phyloP scores from a whole-genome alignment of 495 filamentous ascomycete genomes.

The Hypoxylon perforatum region DNA sequence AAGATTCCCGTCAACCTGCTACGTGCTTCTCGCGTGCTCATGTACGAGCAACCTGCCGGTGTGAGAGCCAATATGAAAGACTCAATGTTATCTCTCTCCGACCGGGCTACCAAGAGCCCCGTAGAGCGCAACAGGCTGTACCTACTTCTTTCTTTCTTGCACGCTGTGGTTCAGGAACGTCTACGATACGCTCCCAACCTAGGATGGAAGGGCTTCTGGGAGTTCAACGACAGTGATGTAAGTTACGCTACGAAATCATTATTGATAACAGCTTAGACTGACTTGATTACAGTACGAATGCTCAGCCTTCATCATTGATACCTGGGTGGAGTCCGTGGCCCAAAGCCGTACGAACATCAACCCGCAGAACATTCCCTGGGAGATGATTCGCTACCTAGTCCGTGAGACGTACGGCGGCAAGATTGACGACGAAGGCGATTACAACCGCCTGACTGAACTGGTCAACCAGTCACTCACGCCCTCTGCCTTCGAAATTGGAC shows the following conservation, averaged over 20 bases:
- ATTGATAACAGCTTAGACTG: slow-evolving; percentile 31
- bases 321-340: slow-evolving; percentile 87
- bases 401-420: slow-evolving; percentile 97
- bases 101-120: slow-evolving; percentile 81
- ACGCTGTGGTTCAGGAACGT: slow-evolving; percentile 95
- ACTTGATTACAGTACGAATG: slow-evolving; percentile 84
- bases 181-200: slow-evolving; percentile 94
- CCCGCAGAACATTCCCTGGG: slow-evolving; percentile 94
- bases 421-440: slow-evolving; percentile 93
- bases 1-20: slow-evolving; percentile 98
- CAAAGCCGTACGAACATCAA: slow-evolving; percentile 89
- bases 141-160: slow-evolving; percentile 90
- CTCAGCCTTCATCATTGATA: slow-evolving; percentile 93
- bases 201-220: slow-evolving; percentile 99
- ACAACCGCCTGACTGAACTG: slow-evolving; percentile 72
- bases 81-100: slow-evolving; percentile 83
- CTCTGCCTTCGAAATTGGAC: slow-evolving; percentile 87
- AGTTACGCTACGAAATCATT: slow-evolving; percentile 53
- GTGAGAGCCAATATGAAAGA: slow-evolving; percentile 99
- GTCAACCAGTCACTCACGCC: slow-evolving; percentile 84
- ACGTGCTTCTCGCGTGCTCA: slow-evolving; percentile 90
- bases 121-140: slow-evolving; percentile 94
- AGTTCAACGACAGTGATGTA: slow-evolving; percentile 99
- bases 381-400: slow-evolving; percentile 92
- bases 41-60: slow-evolving; percentile 98